These are phyloP conservation scores for Suillus subalutaceus DNA, from an alignment of 768 basidiomycete genomes.

Conservation along the genomic window DNA sequence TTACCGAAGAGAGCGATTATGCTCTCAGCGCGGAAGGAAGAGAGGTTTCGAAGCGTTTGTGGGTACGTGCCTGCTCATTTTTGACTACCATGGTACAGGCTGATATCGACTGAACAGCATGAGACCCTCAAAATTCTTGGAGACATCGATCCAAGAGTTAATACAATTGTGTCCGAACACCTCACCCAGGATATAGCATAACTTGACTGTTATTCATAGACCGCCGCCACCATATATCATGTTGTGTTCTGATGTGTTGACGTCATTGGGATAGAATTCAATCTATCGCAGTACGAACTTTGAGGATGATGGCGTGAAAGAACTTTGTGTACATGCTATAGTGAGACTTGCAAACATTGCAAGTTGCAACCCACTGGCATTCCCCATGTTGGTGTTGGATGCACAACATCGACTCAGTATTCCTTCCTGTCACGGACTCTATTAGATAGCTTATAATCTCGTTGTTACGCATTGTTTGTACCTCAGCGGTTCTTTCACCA, in stretches of 20 bases:
- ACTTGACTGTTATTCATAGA: neutral
- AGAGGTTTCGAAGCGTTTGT: constrained; percentile 32
- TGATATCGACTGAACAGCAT: constrained; percentile 15
- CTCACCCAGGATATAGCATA: constrained; percentile 11
- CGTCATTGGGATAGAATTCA: neutral
- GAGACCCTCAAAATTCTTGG: constrained; percentile 32
- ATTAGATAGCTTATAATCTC: no score
- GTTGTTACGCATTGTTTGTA: no score
- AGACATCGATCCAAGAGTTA: constrained; percentile 32
- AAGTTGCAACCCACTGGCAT: no score
- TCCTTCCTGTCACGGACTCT: no score
- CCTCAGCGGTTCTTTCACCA: no score
- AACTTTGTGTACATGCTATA: no score
- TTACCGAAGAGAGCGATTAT: constrained; percentile 35
- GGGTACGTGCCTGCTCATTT: constrained; percentile 29
- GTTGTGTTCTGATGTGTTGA: neutral
- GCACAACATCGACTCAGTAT: no score
- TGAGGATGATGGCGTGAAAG: no score
- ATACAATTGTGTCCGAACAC: constrained; percentile 28
- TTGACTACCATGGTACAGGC: neutral
- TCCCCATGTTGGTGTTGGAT: no score
- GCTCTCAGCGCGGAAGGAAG: constrained; percentile 30
- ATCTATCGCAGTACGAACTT: neutral
- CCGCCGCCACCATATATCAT: neutral
- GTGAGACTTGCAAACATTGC: no score